Evolutionary conservation across 257 asterid genomes (phyloP).

Genomic region (Solanum corneliomulleri): DNA sequence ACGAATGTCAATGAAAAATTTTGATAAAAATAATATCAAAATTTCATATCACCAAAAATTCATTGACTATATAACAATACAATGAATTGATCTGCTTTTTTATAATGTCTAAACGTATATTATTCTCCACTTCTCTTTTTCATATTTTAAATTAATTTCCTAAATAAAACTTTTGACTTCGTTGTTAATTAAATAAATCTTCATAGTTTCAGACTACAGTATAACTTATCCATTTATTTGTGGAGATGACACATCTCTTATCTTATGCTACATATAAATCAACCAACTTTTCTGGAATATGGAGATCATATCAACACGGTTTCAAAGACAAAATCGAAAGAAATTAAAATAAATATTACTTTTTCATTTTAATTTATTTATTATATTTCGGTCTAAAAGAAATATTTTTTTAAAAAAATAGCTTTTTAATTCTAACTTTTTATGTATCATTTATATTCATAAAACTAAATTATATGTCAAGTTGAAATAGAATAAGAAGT

Average conservation of each 20-base stretch:
- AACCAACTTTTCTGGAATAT: neutral
- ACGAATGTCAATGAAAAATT: too few species aligned
- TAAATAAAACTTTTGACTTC: too few species aligned
- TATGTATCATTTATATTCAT: too few species aligned
- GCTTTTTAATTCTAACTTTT: too few species aligned
- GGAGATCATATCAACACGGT: neutral
- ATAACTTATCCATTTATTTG: neutral
- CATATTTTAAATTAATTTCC: too few species aligned
- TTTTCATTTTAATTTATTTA: too few species aligned
- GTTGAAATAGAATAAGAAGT: too few species aligned
- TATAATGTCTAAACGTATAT: neutral
- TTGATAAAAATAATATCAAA: too few species aligned
- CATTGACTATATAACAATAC: neutral
- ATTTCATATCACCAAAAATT: too few species aligned
- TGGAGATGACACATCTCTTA: neutral
- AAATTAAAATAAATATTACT: neutral
- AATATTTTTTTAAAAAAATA: too few species aligned
- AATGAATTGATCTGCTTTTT: neutral
- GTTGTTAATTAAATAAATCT: neutral
- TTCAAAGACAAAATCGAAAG: neutral
- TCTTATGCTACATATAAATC: neutral
- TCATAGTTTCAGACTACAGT: neutral
- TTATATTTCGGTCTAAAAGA: too few species aligned
- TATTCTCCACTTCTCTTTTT: neutral
- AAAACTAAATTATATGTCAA: neutral